Evolutionary conservation across 2,329 filamentous ascomycete genomes (phyloP), one percentile per base, ranked within the genome.

Genomic region (Dendrostoma leiphaemia): DNA sequence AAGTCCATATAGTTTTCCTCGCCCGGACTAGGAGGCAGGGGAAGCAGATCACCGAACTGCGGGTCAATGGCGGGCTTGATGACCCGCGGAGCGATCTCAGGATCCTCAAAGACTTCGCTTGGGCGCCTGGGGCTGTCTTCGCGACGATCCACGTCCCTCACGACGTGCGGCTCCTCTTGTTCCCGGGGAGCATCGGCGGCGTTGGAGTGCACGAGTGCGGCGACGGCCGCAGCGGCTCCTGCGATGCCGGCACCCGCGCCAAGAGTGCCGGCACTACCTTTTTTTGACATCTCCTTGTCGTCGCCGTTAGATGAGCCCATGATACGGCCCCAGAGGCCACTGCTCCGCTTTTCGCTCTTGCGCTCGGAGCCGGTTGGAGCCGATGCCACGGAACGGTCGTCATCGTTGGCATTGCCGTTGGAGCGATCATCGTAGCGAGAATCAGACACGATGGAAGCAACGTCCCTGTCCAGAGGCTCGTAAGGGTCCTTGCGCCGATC

Each of bases 231-330:
- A 17, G 41, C 56, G 67, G 73, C 75, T 70, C 77, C 76, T 74
- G 74, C 77, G 71, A 80, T 67, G 80, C 84, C 83, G 82, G 74
- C 83, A 86, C 83, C 82, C 77, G 79, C 81, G 83, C 83, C 83
- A 82, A 80, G 76, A 79, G 78, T 86, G 79, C 75, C 83, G 83
- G 84, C 81, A 78, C 81, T 83, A 86, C 72, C 84, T 86, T 86
- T 71, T 71, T 60, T 56, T 67, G 62, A 57, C 60, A 65, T 67
- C 48, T 71, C 66, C 53, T 71, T 69, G 31, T 68, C 69, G 51
- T 59, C 66, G 54, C 71, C 71, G 45, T 71, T 71, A 10, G 44
- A 34, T 23, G 71, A 70, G 57, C 65, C 70, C 60, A 74, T 77
- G 67, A 78, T 73, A 57, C 80, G 72, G 62, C 72, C 72, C 51